phyloP scores from a whole-genome alignment of 805 yeast species.

The Saccharomycopsis amapae region DNA sequence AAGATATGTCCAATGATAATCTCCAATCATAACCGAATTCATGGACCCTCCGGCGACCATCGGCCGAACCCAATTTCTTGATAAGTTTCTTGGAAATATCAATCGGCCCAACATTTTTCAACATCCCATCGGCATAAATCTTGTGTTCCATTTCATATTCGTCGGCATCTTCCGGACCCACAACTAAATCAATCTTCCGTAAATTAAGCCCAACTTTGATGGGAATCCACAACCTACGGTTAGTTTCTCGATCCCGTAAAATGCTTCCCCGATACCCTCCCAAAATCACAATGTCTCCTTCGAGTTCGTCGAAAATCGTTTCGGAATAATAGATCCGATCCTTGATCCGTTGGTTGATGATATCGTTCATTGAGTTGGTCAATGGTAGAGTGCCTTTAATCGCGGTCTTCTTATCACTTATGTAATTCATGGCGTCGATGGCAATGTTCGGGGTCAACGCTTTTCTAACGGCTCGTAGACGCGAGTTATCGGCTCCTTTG shows the following conservation, averaged over 20 bases:
- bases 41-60: too few species aligned
- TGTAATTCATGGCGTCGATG: too few species aligned
- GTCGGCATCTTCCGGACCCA: constrained; percentile 70
- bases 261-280: constrained; percentile 90
- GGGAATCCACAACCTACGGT: constrained; percentile 79
- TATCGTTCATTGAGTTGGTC: neutral
- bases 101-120: constrained; percentile 81
- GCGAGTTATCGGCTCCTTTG: constrained; percentile 56
- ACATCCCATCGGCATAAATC: constrained; percentile 67
- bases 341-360: neutral
- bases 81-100: constrained; percentile 65
- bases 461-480: constrained; percentile 62
- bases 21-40: too few species aligned
- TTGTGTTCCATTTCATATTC: constrained; percentile 42
- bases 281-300: constrained; percentile 72
- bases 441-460: constrained; percentile 47
- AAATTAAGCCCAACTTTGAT: constrained; percentile 76
- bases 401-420: constrained; percentile 24
- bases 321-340: constrained; percentile 26
- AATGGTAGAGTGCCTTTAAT: constrained; percentile 22
- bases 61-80: constrained; percentile 41
- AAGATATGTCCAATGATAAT: constrained; percentile 51
- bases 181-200: constrained; percentile 55
- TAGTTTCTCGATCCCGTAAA: constrained; percentile 56
- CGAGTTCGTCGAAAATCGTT: constrained; percentile 49